Conservation (phyloP, 2,329 filamentous ascomycete genomes). For the Hypomyces perniciosus region DNA sequence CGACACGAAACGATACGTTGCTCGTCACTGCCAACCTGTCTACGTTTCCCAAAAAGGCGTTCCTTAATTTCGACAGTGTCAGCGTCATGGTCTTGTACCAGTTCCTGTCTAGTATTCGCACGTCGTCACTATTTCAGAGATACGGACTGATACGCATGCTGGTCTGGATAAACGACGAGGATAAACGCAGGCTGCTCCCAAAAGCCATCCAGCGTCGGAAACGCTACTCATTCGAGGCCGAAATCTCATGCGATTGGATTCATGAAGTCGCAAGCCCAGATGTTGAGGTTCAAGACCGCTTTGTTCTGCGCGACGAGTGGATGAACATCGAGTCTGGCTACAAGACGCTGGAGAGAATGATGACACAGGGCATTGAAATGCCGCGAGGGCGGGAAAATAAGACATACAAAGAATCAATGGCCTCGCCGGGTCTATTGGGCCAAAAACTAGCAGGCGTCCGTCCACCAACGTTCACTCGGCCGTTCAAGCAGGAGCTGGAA, state of each 20-base stretch:
- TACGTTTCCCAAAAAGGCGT: conserved; percentile 45
- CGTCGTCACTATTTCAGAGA: conserved; percentile 57
- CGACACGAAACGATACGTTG: conserved; percentile 62
- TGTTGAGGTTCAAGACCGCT: conserved; percentile 21
- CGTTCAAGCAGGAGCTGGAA: conserved; percentile 37
- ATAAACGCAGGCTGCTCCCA: conserved; percentile 56
- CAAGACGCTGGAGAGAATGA: conserved; percentile 41
- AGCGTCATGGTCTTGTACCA: conserved; percentile 54
- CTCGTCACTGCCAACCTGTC: conserved; percentile 66
- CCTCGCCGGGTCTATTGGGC: conserved; percentile 18
- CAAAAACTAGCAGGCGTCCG: conserved; percentile 25
- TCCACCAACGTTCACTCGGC: conserved; percentile 29
- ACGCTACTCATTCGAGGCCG: conserved; percentile 52
- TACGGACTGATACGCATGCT: conserved; percentile 79
- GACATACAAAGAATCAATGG: conserved; percentile 20
- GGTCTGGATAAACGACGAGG: conserved; percentile 60
- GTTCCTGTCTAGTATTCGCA: conserved; percentile 53
- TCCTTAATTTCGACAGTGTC: conserved; percentile 49
- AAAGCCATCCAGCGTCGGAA: conserved; percentile 48
- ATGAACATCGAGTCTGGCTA: conserved; percentile 43
- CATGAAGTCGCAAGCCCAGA: conserved; percentile 50
- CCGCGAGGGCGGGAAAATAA: conserved; percentile 39
- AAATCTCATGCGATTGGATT: conserved; percentile 54
- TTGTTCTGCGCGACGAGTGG: conserved; percentile 37
- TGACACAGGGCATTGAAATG: conserved; percentile 32